A percentile compares a stretch with the other conserved stretches of the same genome.
Evolutionary conservation across 2,329 filamentous ascomycete genomes (phyloP).

Genomic region (Chrysoporthe austroafricana): DNA sequence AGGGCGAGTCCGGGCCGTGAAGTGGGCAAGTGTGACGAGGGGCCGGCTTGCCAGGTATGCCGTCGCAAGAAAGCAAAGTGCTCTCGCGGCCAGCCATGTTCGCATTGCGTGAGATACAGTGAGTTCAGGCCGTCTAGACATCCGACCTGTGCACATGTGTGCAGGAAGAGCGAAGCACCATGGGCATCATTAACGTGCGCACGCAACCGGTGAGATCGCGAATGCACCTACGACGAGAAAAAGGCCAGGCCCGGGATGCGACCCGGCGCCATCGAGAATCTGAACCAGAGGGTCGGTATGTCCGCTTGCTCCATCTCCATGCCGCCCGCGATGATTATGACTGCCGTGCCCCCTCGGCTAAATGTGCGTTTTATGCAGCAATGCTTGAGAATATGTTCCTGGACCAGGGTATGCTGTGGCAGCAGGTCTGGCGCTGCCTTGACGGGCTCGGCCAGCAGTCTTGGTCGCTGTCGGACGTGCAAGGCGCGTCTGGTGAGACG

Average conservation of each 20-base stretch:
- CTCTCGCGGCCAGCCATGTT: conserved; percentile 47
- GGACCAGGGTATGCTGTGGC: conserved; percentile 42
- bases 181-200: too few relatives aligned
- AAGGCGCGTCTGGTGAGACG: background rate
- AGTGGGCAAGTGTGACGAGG: background rate
- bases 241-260: conserved; percentile 40
- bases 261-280: conserved; percentile 40
- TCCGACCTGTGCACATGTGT: too few relatives aligned
- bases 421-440: conserved; percentile 36
- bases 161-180: too few relatives aligned
- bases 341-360: conserved; percentile 5
- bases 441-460: background rate
- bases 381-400: conserved; percentile 45
- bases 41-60: conserved; percentile 44
- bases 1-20: background rate
- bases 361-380: conserved; percentile 4
- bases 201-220: conserved; percentile 28
- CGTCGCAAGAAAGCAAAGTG: conserved; percentile 51
- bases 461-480: conserved; percentile 7
- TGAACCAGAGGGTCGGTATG: conserved; percentile 37
- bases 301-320: conserved; percentile 1
- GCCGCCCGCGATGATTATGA: conserved; percentile 23
- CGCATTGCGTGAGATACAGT: conserved; percentile 43
- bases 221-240: conserved; percentile 42
- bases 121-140: conserved; percentile 15